A percentile compares a stretch with the other conserved stretches of the same genome.
Conservation (phyloP, 2,329 filamentous ascomycete genomes). For the Cytospora schulzeri region DNA sequence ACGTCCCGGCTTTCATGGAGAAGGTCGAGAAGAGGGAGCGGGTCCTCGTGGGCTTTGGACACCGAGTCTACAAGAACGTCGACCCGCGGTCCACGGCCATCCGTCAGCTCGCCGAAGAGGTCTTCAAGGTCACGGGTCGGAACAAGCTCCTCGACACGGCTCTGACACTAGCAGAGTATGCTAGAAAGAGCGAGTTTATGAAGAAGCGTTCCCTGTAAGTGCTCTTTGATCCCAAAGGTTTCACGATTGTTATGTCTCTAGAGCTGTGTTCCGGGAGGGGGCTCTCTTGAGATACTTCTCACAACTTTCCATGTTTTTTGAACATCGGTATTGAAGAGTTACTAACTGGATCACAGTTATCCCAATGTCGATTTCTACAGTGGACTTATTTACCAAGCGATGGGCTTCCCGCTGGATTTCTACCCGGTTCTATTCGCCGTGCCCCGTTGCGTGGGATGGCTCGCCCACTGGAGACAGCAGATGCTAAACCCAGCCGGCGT, state of each 20-base stretch:
- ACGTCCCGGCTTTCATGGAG: slow-evolving; percentile 52
- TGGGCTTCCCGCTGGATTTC: slow-evolving; percentile 56
- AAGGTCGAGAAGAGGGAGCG: slow-evolving; percentile 53
- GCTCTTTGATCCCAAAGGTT: not conserved
- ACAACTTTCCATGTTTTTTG: too few species aligned
- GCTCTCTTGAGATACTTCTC: too few species aligned
- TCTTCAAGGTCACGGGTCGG: slow-evolving; percentile 53
- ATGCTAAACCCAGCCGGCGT: slow-evolving; percentile 49
- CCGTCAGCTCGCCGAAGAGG: slow-evolving; percentile 50
- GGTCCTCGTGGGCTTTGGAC: slow-evolving; percentile 58
- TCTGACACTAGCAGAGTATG: slow-evolving; percentile 47
- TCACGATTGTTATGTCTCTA: not conserved
- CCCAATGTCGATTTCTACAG: slow-evolving; percentile 57
- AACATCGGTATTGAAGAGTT: not conserved
- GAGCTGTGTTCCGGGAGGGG: too few species aligned
- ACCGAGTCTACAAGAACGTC: slow-evolving; percentile 56
- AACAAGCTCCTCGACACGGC: slow-evolving; percentile 55
- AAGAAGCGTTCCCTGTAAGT: slow-evolving; percentile 45
- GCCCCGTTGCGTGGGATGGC: slow-evolving; percentile 53
- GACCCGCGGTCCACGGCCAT: slow-evolving; percentile 56
- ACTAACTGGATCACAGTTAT: slow-evolving; percentile 34
- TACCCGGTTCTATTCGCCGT: slow-evolving; percentile 55
- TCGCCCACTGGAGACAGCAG: slow-evolving; percentile 55
- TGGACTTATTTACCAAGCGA: slow-evolving; percentile 54
- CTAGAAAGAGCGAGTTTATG: slow-evolving; percentile 51